These are phyloP conservation scores for Myotisia sp. DNA, from an alignment of 2,329 filamentous ascomycete species.

Conservation along the genomic window DNA sequence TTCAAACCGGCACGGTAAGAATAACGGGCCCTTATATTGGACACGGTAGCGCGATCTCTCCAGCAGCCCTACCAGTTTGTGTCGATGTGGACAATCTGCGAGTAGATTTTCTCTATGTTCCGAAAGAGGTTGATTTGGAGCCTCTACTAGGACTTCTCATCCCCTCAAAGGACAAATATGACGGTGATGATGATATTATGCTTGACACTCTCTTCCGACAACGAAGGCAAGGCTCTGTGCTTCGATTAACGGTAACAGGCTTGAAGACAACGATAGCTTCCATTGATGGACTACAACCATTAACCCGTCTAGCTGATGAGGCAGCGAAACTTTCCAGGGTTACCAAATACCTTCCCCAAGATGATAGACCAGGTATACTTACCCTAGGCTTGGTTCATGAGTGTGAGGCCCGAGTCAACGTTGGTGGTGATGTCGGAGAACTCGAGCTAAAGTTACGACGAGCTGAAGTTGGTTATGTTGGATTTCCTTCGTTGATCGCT, in stretches of 20 bases:
- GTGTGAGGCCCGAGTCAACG: slow-evolving; percentile 45
- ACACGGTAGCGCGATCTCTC: slow-evolving; percentile 21
- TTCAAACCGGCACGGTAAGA: slow-evolving; percentile 62
- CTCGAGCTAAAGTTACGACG: slow-evolving; percentile 46
- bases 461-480: slow-evolving; percentile 65
- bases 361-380: slow-evolving; percentile 79
- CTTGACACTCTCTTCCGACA: slow-evolving; percentile 81
- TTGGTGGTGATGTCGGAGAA: slow-evolving; percentile 55
- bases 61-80: slow-evolving; percentile 41
- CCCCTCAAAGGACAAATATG: slow-evolving; percentile 80
- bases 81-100: slow-evolving; percentile 52
- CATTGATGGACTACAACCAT: slow-evolving; percentile 49
- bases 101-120: slow-evolving; percentile 56
- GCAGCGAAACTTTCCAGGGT: slow-evolving; percentile 71
- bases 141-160: slow-evolving; percentile 72
- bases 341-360: slow-evolving; percentile 87
- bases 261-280: slow-evolving; percentile 50
- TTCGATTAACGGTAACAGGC: slow-evolving; percentile 54
- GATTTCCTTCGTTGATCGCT: slow-evolving; percentile 67
- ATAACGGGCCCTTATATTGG: slow-evolving; percentile 55
- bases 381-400: slow-evolving; percentile 55
- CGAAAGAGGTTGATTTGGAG: slow-evolving; percentile 67
- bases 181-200: slow-evolving; percentile 83
- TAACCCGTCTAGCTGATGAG: slow-evolving; percentile 63
- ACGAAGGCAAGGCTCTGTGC: slow-evolving; percentile 67